Conservation (phyloP, 345 rosid species). For the Clausena lansium region DNA sequence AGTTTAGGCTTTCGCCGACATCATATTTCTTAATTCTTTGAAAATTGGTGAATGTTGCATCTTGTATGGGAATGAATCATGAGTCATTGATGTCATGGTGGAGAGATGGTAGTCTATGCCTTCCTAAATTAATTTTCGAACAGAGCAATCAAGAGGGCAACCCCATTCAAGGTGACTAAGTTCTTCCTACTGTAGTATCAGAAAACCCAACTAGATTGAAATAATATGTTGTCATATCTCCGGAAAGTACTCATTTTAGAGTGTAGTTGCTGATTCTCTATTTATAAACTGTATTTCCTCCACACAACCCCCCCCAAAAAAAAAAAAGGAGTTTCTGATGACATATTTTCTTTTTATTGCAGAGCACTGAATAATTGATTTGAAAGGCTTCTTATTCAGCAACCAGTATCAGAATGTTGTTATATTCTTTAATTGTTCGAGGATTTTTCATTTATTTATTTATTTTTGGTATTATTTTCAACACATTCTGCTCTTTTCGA, state of each 20-base stretch:
- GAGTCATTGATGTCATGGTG: not conserved
- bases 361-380: slow-evolving; percentile 19
- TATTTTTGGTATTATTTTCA: not conserved
- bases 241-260: not conserved
- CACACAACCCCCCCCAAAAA: too few species aligned
- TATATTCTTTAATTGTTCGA: slow-evolving; percentile 1
- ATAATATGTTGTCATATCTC: not conserved
- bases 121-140: not conserved
- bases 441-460: slow-evolving; percentile 5
- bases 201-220: not conserved
- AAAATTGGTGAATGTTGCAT: not conserved
- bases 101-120: not conserved
- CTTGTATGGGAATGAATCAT: not conserved
- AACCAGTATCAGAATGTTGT: not conserved
- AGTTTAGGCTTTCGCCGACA: not conserved
- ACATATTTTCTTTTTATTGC: slow-evolving; percentile 12
- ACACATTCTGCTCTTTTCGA: not conserved
- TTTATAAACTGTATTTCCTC: not conserved
- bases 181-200: not conserved
- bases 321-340: slow-evolving; percentile 1
- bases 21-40: not conserved
- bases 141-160: not conserved
- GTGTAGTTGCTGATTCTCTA: not conserved
- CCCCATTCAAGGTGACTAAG: not conserved
- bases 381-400: slow-evolving; percentile 11